phyloP scores from a whole-genome alignment of 441 rosid species.

The Jatropha podagrica region DNA sequence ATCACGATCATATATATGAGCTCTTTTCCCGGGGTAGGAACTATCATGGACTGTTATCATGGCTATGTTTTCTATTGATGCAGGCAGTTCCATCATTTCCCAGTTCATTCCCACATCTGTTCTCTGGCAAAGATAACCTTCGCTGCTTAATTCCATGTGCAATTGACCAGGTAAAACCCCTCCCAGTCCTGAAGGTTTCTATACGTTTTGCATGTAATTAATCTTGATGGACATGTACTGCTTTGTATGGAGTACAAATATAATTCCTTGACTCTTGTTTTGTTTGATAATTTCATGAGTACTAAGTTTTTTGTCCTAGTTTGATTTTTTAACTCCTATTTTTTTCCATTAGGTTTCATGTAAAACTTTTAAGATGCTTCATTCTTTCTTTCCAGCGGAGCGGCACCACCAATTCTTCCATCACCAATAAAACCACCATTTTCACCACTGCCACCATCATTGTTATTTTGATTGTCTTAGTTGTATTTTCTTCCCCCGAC shows the following conservation, averaged over 20 bases:
- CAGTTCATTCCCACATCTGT: slow-evolving; percentile 82
- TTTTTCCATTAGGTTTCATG: background rate
- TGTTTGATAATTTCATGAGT: background rate
- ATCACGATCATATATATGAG: too few species aligned
- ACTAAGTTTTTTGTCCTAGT: too few species aligned
- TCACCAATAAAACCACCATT: background rate
- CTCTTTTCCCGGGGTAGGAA: too few species aligned
- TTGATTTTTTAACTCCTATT: too few species aligned
- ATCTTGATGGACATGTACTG: background rate
- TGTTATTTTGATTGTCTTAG: background rate
- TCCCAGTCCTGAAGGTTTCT: slow-evolving; percentile 7
- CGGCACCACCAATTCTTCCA: background rate
- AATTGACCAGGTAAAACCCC: slow-evolving; percentile 70
- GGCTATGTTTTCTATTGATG: slow-evolving; percentile 20
- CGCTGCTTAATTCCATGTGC: slow-evolving; percentile 96
- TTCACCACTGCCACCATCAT: background rate
- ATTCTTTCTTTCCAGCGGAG: too few species aligned
- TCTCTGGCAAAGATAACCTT: slow-evolving; percentile 62
- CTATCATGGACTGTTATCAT: background rate
- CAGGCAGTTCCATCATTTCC: slow-evolving; percentile 97
- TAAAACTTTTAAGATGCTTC: background rate
- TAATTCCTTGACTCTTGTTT: slow-evolving; percentile 3
- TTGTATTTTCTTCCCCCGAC: background rate
- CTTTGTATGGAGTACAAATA: background rate
- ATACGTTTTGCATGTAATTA: slow-evolving; percentile 1